Conservation (phyloP, 192 early-diverging fungal genomes). For the Rhizophlyctis rosea region DNA sequence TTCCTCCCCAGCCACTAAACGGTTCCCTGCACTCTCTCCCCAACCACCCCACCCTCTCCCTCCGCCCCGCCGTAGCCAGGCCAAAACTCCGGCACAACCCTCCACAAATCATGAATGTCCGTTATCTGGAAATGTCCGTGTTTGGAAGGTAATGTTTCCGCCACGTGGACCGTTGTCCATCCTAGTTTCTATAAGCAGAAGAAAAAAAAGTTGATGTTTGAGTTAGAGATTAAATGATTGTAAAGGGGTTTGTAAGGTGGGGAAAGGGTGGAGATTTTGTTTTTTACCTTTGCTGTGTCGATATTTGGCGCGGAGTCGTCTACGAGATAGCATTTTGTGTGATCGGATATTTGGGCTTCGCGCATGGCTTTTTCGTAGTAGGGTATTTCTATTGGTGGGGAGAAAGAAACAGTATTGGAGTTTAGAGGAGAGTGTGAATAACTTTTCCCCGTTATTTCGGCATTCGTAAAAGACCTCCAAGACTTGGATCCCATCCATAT, state of each 20-base stretch:
- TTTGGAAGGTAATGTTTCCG: conserved; percentile 17
- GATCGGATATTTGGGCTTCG: conserved; percentile 58
- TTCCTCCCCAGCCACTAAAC: too few species aligned
- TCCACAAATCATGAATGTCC: conserved; percentile 58
- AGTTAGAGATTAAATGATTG: background rate
- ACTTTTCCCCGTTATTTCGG: too few species aligned
- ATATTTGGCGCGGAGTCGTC: conserved; percentile 72
- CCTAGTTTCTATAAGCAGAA: conserved; percentile 28
- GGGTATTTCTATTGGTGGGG: background rate
- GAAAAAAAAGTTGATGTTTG: background rate
- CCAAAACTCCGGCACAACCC: conserved; percentile 54
- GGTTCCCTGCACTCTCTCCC: too few species aligned
- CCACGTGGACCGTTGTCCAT: conserved; percentile 48
- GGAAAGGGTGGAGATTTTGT: background rate
- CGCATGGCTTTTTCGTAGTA: conserved; percentile 62
- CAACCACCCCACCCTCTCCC: too few species aligned
- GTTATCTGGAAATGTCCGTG: conserved; percentile 59
- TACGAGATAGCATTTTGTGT: conserved; percentile 65
- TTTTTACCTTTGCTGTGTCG: conserved; percentile 54
- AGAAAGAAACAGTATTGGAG: background rate
- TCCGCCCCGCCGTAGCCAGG: too few species aligned
- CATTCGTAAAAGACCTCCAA: too few species aligned
- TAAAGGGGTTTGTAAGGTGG: background rate
- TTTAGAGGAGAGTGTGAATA: background rate
- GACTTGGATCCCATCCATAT: background rate